Evolutionary conservation across 1,284 basidiomycete genomes (phyloP), one percentile per base, ranked within the genome.

Genomic region (Taiwanofungus camphoratus): DNA sequence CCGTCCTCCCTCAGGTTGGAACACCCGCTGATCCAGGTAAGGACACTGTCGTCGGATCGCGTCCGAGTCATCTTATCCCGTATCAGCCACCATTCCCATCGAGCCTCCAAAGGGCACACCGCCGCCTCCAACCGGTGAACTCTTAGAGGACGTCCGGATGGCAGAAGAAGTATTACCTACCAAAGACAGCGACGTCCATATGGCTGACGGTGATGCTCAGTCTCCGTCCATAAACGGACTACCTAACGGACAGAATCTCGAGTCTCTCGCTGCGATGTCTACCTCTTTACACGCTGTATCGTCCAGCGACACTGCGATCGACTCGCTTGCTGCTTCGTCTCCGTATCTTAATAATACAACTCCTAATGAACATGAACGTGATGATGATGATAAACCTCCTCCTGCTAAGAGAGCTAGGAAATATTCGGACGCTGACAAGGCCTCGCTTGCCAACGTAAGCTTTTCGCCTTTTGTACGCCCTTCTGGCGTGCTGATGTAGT

Each of bases 381-480:
- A 77, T 51, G 76, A 78, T 39, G 74, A 77, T 52, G 70, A 74
- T 51, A 69, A 73, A 51, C 82, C 78, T 13, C 83, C 80, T 19
- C 87, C 86, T 35, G 80, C 84, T 68, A 83, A 76, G 73, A 76
- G 76, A 51, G 69, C 76, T 16, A 61, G 75, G 53, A 75, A 69
- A 59, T 61, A 68, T 44, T 77, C 75, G 36, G 73, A 77, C 51
- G 72, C 74, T 40, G 74, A 76, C 57, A 67, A 65, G 53, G 75
- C 73, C 22, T 77, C 73, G 24, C 58, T 72, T 39, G 60, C 77
- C 46, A 78, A 86, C 68, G 84, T 87, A 70, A 79, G 82, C 67
- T 58, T 47, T 45, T 54, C 56, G 58, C 62, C 54, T 58, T 59
- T 62, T 67, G 67, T 70, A 58, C 74, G 69, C 72, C 71, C 55